These are phyloP conservation scores for Fraxinus paxiana DNA, from an alignment of 305 asterid species.

Conservation along the genomic window DNA sequence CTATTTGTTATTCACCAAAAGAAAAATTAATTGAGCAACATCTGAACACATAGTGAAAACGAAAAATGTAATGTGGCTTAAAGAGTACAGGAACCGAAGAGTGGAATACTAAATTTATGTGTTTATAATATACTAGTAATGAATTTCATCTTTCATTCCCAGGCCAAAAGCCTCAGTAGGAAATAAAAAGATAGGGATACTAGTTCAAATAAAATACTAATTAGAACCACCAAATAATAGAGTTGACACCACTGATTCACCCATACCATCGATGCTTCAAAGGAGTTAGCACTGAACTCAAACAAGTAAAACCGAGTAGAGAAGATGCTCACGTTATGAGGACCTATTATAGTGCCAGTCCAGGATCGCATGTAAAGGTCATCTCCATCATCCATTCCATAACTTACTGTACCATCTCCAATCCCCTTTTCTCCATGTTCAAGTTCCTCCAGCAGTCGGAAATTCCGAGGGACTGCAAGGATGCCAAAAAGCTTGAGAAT, in stretches of 20 bases:
- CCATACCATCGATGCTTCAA: not conserved
- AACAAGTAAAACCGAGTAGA: not conserved
- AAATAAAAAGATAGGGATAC: not conserved
- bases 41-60: not conserved
- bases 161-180: not conserved
- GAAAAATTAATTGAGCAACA: not conserved
- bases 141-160: not conserved
- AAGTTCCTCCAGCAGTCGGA: conserved; percentile 61
- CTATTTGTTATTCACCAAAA: not conserved
- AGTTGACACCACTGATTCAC: not conserved
- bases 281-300: not conserved
- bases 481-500: conserved; percentile 9
- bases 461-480: conserved; percentile 54
- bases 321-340: conserved; percentile 41
- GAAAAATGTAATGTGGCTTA: not conserved
- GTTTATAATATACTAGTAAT: not conserved
- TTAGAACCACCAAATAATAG: not conserved
- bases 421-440: conserved; percentile 67
- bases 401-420: conserved; percentile 66
- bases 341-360: conserved; percentile 68
- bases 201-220: not conserved
- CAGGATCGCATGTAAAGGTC: conserved; percentile 63
- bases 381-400: conserved; percentile 70
- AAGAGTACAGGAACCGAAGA: not conserved
- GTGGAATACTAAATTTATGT: not conserved